phyloP scores from a whole-genome alignment of 2,329 filamentous ascomycete species.

The Xylariaceae sp. region DNA sequence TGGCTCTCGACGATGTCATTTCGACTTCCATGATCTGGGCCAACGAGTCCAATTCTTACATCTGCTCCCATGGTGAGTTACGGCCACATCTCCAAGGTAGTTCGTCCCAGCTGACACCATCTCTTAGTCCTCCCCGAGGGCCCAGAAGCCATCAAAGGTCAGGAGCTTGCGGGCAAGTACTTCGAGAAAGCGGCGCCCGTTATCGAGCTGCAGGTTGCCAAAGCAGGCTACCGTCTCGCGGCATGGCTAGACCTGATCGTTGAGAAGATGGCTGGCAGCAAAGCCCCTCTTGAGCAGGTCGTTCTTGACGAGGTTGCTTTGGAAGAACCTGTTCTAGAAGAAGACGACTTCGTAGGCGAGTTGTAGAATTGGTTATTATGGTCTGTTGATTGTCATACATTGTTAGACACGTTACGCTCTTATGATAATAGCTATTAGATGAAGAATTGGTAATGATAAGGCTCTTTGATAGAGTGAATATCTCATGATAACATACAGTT shows the following conservation, averaged over 20 bases:
- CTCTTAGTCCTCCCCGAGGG: slow-evolving; percentile 56
- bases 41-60: slow-evolving; percentile 54
- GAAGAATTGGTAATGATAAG: no score
- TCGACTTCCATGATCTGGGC: slow-evolving; percentile 60
- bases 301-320: neutral
- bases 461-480: no score
- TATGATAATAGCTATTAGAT: no score
- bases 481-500: no score
- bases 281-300: slow-evolving; percentile 28
- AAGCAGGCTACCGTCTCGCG: slow-evolving; percentile 63
- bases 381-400: neutral
- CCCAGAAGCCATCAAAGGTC: slow-evolving; percentile 48
- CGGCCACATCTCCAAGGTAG: no score
- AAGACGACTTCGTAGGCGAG: neutral
- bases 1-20: slow-evolving; percentile 50
- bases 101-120: slow-evolving; percentile 14
- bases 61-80: slow-evolving; percentile 57
- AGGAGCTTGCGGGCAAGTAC: slow-evolving; percentile 59
- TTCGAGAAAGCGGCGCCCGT: slow-evolving; percentile 59
- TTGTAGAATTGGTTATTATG: neutral
- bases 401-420: no score
- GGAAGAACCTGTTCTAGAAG: neutral
- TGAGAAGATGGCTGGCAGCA: slow-evolving; percentile 28
- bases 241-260: slow-evolving; percentile 62
- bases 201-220: slow-evolving; percentile 61